These are phyloP conservation scores for Margaritispora aquatica DNA, from an alignment of 495 filamentous ascomycete species.

Conservation along the genomic window DNA sequence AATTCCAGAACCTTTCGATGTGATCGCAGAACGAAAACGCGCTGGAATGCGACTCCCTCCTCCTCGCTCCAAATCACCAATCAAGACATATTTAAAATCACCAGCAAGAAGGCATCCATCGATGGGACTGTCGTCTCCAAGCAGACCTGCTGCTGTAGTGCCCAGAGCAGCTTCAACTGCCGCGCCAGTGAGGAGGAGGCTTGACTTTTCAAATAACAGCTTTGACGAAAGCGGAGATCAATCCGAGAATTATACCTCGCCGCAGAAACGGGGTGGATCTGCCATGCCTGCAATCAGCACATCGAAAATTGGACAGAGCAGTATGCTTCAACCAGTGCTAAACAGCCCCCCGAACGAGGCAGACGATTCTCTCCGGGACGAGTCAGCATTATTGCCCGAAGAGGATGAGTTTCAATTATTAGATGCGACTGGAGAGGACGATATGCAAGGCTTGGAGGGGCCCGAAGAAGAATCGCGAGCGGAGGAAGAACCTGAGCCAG, in stretches of 20 bases:
- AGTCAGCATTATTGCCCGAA: slow-evolving; percentile 3
- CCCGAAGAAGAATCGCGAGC: slow-evolving; percentile 1
- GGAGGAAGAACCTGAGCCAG: slow-evolving; percentile 2
- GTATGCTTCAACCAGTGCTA: neutral
- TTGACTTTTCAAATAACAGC: slow-evolving; percentile 21
- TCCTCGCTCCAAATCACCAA: slow-evolving; percentile 29
- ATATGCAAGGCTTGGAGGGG: slow-evolving; percentile 1
- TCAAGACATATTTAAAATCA: slow-evolving; percentile 25
- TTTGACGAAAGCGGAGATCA: neutral
- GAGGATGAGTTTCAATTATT: slow-evolving; percentile 19
- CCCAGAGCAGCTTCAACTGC: slow-evolving; percentile 7
- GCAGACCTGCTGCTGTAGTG: slow-evolving; percentile 16
- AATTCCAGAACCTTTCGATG: slow-evolving; percentile 36
- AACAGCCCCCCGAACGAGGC: neutral
- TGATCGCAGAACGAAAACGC: slow-evolving; percentile 25
- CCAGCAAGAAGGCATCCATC: slow-evolving; percentile 25
- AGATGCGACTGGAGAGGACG: slow-evolving; percentile 15
- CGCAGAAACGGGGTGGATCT: slow-evolving; percentile 14
- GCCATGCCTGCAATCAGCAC: neutral
- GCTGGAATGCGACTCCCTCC: slow-evolving; percentile 27
- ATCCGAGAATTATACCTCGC: neutral
- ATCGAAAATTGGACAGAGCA: neutral
- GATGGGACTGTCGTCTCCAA: slow-evolving; percentile 22
- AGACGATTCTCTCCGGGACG: neutral
- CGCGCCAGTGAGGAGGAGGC: slow-evolving; percentile 14